Evolutionary conservation across 805 yeast genomes (phyloP).

Genomic region (Candida taoyuanica): DNA sequence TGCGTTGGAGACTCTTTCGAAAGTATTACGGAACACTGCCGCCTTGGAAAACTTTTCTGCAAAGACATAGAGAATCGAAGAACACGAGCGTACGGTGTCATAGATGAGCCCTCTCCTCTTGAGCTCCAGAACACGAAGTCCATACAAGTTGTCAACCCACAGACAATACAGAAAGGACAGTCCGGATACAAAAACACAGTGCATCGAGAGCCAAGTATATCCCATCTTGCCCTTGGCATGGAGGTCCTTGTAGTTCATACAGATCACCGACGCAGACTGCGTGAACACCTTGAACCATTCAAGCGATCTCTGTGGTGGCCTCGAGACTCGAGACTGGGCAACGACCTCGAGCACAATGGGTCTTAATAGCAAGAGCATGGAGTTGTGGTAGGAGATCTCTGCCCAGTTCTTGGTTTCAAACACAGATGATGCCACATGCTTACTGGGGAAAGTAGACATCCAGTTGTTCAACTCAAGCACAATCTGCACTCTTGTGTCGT

Average conservation of each 20-base stretch:
- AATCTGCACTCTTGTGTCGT: constrained; percentile 29
- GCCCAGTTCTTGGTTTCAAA: constrained; percentile 33
- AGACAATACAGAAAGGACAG: constrained; percentile 30
- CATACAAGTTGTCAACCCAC: constrained; percentile 26
- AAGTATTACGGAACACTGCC: constrained; percentile 26
- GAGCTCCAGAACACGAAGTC: constrained; percentile 24
- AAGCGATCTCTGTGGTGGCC: constrained; percentile 17
- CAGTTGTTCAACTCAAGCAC: constrained; percentile 31
- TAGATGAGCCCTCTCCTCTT: constrained; percentile 23
- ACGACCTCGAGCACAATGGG: constrained; percentile 29
- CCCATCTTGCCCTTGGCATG: constrained; percentile 25
- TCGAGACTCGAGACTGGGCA: constrained; percentile 10
- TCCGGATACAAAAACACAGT: constrained; percentile 30
- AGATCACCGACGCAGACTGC: constrained; percentile 29
- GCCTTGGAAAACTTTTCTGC: constrained; percentile 30
- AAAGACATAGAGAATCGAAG: constrained; percentile 26
- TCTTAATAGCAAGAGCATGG: constrained; percentile 28
- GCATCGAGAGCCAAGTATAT: constrained; percentile 31
- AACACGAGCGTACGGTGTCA: constrained; percentile 30
- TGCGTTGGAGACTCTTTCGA: constrained; percentile 25
- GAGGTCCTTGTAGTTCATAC: constrained; percentile 28
- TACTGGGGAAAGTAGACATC: constrained; percentile 30
- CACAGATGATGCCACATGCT: constrained; percentile 23
- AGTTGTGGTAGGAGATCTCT: constrained; percentile 32
- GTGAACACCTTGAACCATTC: constrained; percentile 33